Conservation (phyloP, 2,329 filamentous ascomycete genomes). For the Arthrobotrys conoides region DNA sequence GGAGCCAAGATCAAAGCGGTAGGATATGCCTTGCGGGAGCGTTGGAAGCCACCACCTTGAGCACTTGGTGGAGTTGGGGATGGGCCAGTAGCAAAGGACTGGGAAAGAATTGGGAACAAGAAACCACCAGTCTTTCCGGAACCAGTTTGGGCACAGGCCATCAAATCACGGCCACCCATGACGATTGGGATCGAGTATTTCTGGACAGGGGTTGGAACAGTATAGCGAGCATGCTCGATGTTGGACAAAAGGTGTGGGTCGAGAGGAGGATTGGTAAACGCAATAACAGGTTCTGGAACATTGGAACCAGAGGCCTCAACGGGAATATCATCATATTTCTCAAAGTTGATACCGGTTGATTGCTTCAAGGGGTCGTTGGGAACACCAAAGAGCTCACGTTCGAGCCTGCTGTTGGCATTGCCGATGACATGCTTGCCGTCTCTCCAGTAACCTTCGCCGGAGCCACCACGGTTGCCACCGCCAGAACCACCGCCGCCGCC, state of each 20-base stretch:
- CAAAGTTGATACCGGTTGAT: constrained; percentile 99
- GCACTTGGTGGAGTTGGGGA: constrained; percentile 73
- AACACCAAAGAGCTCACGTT: constrained; percentile 95
- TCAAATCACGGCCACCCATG: constrained; percentile 96
- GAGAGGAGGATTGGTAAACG: constrained; percentile 93
- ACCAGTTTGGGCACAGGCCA: constrained; percentile 99
- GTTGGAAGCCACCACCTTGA: constrained; percentile 79
- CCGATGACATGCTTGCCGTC: constrained; percentile 97
- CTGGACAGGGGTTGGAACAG: constrained; percentile 95
- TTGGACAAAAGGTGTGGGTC: constrained; percentile 94
- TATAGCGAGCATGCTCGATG: constrained; percentile 94
- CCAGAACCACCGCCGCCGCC: constrained; percentile 66
- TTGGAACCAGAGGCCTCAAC: constrained; percentile 95
- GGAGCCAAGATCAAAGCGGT: constrained; percentile 96
- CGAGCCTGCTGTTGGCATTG: constrained; percentile 86
- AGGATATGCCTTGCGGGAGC: constrained; percentile 97
- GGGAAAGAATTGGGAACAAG: constrained; percentile 98
- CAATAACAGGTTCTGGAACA: constrained; percentile 89
- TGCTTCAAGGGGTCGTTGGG: constrained; percentile 94
- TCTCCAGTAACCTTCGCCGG: constrained; percentile 95
- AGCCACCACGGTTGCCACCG: constrained; percentile 73
- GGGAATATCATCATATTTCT: constrained; percentile 99
- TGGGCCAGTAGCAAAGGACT: constrained; percentile 92
- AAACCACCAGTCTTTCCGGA: constrained; percentile 99
- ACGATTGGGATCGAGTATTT: constrained; percentile 99